Conservation (phyloP, 1,139 yeast species). For the Blastobotrys raffinosifermentans region DNA sequence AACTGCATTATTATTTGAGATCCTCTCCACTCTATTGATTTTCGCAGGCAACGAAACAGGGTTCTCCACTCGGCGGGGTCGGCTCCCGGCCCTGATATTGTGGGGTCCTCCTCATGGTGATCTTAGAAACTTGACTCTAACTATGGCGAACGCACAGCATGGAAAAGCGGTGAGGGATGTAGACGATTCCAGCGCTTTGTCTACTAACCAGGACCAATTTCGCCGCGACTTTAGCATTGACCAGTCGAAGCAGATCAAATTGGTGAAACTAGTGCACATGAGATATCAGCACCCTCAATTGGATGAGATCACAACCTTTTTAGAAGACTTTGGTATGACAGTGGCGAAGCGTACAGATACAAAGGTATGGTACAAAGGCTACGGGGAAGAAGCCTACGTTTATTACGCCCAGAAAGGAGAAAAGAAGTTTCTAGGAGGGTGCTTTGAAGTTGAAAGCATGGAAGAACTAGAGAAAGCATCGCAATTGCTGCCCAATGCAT, state of each 20-base stretch:
- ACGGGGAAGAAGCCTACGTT: conserved; percentile 6
- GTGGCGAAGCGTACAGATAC: conserved; percentile 3
- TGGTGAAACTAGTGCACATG: conserved; percentile 6
- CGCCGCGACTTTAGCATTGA: conserved; percentile 1
- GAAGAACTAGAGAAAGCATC: conserved; percentile 5
- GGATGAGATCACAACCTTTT: conserved; percentile 3
- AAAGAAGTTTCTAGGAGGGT: conserved; percentile 5
- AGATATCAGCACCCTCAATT: conserved; percentile 8
- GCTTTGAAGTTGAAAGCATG: conserved; percentile 5
- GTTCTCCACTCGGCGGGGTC: too few relatives aligned
- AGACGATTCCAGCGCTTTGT: too few relatives aligned
- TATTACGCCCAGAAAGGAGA: conserved; percentile 7
- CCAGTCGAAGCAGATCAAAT: conserved; percentile 2
- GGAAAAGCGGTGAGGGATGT: too few relatives aligned
- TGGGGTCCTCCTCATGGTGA: too few relatives aligned
- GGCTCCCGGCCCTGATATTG: too few relatives aligned
- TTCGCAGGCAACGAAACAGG: too few relatives aligned
- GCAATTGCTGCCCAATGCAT: background rate
- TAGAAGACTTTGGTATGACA: conserved; percentile 6
- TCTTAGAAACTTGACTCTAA: too few relatives aligned
- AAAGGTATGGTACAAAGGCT: conserved; percentile 6
- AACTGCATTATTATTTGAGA: too few relatives aligned
- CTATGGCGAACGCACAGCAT: too few relatives aligned
- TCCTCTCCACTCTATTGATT: too few relatives aligned
- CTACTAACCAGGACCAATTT: too few relatives aligned